Base-by-base conservation (phyloP, 208 protist species). In the Vickermania spadyakhi region DNA sequence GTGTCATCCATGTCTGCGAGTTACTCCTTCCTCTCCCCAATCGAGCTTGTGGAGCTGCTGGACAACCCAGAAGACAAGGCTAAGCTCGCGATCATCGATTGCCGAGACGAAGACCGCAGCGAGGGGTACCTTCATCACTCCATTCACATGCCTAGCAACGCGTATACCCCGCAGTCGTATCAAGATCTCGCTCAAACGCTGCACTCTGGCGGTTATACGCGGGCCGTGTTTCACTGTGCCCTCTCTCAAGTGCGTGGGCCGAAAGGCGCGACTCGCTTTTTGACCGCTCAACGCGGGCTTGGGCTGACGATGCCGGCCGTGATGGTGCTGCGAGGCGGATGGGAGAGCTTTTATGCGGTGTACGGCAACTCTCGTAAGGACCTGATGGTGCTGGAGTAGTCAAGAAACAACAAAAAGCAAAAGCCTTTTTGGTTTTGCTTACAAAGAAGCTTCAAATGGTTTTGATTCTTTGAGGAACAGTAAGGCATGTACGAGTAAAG, bases 181-280 rank as follows among this genome's bases (percentile, higher is more conserved):
- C 51, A 65, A n/a, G 55, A 56, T 13, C 66, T 88, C 2, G 75
- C 76, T 5, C 65, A 62, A 28, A 25, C 66, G 23, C 69, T 85
- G 23, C 63, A 62, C 14, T 36, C 65, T 23, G 67, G 70, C 28
- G 67, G 70, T 27, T 70, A 64, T 23, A 69, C 62, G 23, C 28
- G 62, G 14, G 80, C 52, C 0, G 78, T 90, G 31, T 93, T 90
- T 67, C 80, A 89, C 72, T 93, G 86, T 52, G 73, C 79, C 11
- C 72, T 88, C 31, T 90, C 82, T 30, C 80, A 88, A 53, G 68
- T 93, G 21, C 79, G 86, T 2, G 82, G 82, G 18, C 86, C 86
- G 14, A 69, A 67, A 21, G 79, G 73, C 0, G 81, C 80, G 0
- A 71, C 64, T 21, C 66, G 80, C 1, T 90, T 93, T 62, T 77